Base-by-base conservation (phyloP, 352 stramenopile genomes). In the Phytopythium chamaehyphon region DNA sequence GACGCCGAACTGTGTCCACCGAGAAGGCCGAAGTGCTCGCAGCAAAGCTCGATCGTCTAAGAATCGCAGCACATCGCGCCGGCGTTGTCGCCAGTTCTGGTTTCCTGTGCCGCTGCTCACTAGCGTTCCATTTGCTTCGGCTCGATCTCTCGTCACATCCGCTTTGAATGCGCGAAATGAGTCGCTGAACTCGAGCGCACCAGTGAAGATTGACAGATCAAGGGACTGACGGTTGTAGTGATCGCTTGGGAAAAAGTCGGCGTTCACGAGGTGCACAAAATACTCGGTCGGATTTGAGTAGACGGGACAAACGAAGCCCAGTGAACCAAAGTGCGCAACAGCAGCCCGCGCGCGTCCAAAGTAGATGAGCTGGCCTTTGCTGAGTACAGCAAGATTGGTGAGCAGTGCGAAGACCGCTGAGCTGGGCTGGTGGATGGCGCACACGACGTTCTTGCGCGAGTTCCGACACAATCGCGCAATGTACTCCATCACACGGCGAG, bases 351-450 rank as follows among this genome's bases (percentile, higher is more conserved):
- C 65, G 0, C 85, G 69, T 7, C 92, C 90, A 59, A 93, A 96
- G 61, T 95, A 98, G 24, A 97, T 63, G 37, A 83, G 80, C 53
- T 96, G 62, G 11, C 94, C 94, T 28, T 62, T 59, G 18, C 66
- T 73, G 24, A 92, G 55, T 38, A 92, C 65, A 0, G 71, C 55
- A 1, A 93, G 47, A 51, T 93, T 86, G n/a, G 62, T 72, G 35
- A 93, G 70, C 58, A 88, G 69, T 23, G 75, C 66, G 51, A 71
- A 94, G 2, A 90, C 66, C 3, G 69, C 62, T 5, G 84, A 91
- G 16, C 72, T 88, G n/a, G 84, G 86, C 65, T 96, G 84, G 62
- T 96, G 86, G 58, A 96, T 93, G 40, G 84, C 92, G 48, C 62
- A 82, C 7, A 95, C 59, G 36, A 95, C 72, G 40, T 80, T 93